These are phyloP conservation scores for Cladosporium sp. DNA, from an alignment of 2,329 filamentous ascomycete genomes.

Conservation along the genomic window DNA sequence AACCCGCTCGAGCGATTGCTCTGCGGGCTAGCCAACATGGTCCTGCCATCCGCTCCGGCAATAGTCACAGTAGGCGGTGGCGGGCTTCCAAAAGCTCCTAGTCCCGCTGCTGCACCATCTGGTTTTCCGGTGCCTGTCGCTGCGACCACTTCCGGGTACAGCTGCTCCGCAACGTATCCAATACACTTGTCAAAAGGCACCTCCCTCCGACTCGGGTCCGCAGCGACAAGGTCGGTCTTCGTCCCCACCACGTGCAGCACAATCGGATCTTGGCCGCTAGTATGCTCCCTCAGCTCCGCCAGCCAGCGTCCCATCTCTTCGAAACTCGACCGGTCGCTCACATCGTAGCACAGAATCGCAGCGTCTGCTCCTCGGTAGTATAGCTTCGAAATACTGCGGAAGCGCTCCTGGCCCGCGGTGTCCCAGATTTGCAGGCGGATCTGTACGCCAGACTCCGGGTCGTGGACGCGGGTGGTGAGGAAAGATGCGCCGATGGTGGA, in stretches of 20 bases:
- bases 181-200: conserved; percentile 96
- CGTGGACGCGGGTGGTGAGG: conserved; percentile 66
- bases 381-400: conserved; percentile 88
- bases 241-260: conserved; percentile 95
- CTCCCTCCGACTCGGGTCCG: conserved; percentile 74
- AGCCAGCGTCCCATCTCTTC: conserved; percentile 92
- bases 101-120: conserved; percentile 12
- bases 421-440: conserved; percentile 97
- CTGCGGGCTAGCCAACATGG: conserved; percentile 34
- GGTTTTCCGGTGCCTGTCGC: conserved; percentile 18
- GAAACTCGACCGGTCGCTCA: conserved; percentile 83
- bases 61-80: conserved; percentile 6
- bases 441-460: conserved; percentile 79
- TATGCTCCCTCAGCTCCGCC: conserved; percentile 68
- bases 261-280: conserved; percentile 56
- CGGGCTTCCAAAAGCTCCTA: conserved; percentile 9
- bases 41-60: conserved; percentile 5
- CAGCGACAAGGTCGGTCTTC: conserved; percentile 85
- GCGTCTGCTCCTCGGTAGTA: conserved; percentile 97
- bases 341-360: conserved; percentile 91
- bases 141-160: conserved; percentile 62
- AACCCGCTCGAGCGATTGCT: conserved; percentile 66
- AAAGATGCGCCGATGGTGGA: conserved; percentile 55
- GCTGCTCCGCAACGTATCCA: conserved; percentile 89
- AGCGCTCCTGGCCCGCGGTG: conserved; percentile 92